Base-by-base conservation (phyloP, 2,329 filamentous ascomycete genomes). In the Alternaria sp. region DNA sequence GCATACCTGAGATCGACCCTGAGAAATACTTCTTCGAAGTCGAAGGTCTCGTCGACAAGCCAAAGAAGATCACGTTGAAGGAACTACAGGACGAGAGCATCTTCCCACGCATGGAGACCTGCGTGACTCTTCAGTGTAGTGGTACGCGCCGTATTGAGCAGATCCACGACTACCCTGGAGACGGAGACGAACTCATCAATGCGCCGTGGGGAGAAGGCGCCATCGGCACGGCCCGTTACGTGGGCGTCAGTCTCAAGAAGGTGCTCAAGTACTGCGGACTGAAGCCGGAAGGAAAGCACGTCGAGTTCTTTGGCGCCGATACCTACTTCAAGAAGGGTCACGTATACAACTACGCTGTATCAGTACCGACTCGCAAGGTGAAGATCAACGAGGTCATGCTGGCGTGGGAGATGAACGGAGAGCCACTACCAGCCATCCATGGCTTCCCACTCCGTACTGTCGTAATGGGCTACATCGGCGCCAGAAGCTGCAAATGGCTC, bases 341-440 rank as follows among this genome's bases (percentile, higher is more conserved):
- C 47, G 83, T 85, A 0, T 87, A 86, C 80, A 92, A 92, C 76
- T 93, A 92, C 69, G 82, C 86, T 19, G 88, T 91, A 51, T 87
- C 84, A 13, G 88, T 92, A 0, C 90, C 90, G 0, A 89, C 85
- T 81, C 84, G 85, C 7, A 92, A 92, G 76, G 89, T 91, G 50
- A 89, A 88, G 67, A 79, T 83, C 9, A 86, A 90, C 66, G 88
- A 92, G 70, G 90, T 92, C 0, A 81, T 92, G 53, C 82, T 92
- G 0, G 87, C 87, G 0, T 92, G 89, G 88, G 87, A 91, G 70
- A 92, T 92, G 90, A 92, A 92, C 66, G 89, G 86, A 6, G 81
- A 90, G 63, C 83, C 83, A 0, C 80, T 92, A 0, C 90, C 89
- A 0, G 83, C 82, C 11, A 90, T 91, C 62, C 90, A 92, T 63